Evolutionary conservation across 1,139 yeast genomes (phyloP).

Genomic region (Taphrina wiesneri): DNA sequence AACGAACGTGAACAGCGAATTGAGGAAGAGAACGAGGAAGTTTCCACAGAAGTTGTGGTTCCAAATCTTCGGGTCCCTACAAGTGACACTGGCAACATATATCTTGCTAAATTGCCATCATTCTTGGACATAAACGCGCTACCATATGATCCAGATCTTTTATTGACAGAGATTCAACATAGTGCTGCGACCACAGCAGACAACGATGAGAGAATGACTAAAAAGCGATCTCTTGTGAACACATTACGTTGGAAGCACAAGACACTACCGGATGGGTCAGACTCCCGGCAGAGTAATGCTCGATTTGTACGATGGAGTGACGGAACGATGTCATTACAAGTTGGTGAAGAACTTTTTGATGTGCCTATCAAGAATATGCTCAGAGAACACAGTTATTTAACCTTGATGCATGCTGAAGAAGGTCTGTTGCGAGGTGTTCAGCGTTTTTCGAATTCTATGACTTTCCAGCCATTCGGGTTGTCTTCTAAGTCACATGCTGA

Average conservation of each 20-base stretch:
- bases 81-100: not conserved
- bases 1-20: not conserved
- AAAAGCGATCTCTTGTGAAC: constrained; percentile 57
- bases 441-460: constrained; percentile 33
- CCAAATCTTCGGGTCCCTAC: not conserved
- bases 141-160: constrained; percentile 12
- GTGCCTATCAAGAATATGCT: constrained; percentile 50
- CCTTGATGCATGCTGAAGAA: constrained; percentile 68
- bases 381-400: constrained; percentile 71
- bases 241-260: constrained; percentile 93
- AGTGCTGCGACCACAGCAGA: not conserved
- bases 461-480: constrained; percentile 30
- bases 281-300: constrained; percentile 69
- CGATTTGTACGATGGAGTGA: constrained; percentile 93
- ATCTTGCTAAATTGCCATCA: constrained; percentile 13
- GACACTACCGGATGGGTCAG: constrained; percentile 59
- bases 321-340: constrained; percentile 78
- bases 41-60: not conserved
- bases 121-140: not conserved
- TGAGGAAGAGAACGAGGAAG: not conserved
- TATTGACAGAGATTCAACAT: constrained; percentile 9
- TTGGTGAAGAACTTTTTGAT: constrained; percentile 87
- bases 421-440: constrained; percentile 60
- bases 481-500: constrained; percentile 42
- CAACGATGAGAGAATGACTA: constrained; percentile 7